These are phyloP conservation scores for Boechera stricta DNA, from an alignment of 345 rosid species.

Conservation along the genomic window DNA sequence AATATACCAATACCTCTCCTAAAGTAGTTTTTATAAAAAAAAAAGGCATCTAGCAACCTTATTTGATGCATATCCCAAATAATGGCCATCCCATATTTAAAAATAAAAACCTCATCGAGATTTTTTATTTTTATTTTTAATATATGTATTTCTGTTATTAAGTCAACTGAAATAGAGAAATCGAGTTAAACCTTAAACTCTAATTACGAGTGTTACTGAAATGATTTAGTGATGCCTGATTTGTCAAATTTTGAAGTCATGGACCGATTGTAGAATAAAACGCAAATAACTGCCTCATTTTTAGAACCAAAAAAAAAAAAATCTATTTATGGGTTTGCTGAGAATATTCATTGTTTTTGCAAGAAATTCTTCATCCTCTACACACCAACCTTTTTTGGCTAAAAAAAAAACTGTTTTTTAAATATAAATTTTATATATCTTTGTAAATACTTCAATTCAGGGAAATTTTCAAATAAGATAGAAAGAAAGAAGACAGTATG, in stretches of 20 bases:
- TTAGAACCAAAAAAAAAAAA: not conserved
- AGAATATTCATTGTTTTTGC: conserved; percentile 14
- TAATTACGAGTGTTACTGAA: not conserved
- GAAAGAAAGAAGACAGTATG: conserved; percentile 3
- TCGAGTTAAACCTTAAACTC: not conserved
- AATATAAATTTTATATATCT: not conserved
- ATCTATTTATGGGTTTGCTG: not conserved
- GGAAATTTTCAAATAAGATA: conserved; percentile 10
- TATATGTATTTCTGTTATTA: too few species aligned
- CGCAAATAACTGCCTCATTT: not conserved
- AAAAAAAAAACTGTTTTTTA: too few species aligned
- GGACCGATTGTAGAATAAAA: not conserved
- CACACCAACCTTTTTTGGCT: not conserved
- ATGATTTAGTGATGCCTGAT: not conserved
- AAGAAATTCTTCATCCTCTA: conserved; percentile 5
- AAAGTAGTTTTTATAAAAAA: not conserved
- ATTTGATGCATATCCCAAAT: not conserved
- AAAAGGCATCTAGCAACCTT: not conserved
- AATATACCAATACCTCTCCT: not conserved
- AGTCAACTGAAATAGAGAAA: too few species aligned
- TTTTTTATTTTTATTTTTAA: not conserved
- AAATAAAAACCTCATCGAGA: not conserved
- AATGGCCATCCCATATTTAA: not conserved
- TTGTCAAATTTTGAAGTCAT: not conserved
- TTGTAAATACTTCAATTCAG: not conserved